Base-by-base conservation (phyloP, 768 basidiomycete species). In the Amyloporia xantha region DNA sequence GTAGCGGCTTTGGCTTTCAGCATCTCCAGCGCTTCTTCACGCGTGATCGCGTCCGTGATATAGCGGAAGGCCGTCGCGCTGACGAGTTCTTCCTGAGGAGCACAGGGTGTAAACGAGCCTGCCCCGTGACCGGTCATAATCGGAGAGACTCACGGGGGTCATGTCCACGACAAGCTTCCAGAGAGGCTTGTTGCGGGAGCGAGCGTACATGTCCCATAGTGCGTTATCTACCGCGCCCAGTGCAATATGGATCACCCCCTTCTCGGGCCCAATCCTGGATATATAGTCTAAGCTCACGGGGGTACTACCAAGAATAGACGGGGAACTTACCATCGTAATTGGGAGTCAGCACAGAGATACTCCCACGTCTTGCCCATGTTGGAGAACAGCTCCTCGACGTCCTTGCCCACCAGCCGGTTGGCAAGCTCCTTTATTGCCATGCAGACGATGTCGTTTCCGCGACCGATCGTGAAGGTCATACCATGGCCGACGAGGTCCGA, bases 111-210 rank as follows among this genome's bases (percentile, higher is more conserved):
- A 21, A 6, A 19, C 15, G 25, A 21, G 33, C 13, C 2, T 39
- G 37, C 33, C 25, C 21, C 30, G 30, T 15, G 20, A 9, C 19
- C 7, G 20, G 17, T 19, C 39, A 15, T 30, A 40, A 13, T 17
- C 30, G 25, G 42, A 23, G 20, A 13, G n/a, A 37, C 47, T 48
- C 36, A 80, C 85, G 1, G 90, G 84, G 5, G 87, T 86, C 71
- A 96, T 91, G 59, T 97, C 94, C 1, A 85, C 84, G 41, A 97
- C 75, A 13, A 97, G 75, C 63, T 96, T 94, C 94, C 94, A 97
- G 2, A 96, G 68, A 4, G 94, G 94, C 67, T 95, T 95, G 45
- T 76, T 71, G 55, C 84, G 69, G 23, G 83, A 73, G 41, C 84
- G 79, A 2, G 91, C 90, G 55, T 81, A 91, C 81, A 95, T 82